Evolutionary conservation across 768 basidiomycete genomes (phyloP).

Genomic region (Crepidotus variabilis): DNA sequence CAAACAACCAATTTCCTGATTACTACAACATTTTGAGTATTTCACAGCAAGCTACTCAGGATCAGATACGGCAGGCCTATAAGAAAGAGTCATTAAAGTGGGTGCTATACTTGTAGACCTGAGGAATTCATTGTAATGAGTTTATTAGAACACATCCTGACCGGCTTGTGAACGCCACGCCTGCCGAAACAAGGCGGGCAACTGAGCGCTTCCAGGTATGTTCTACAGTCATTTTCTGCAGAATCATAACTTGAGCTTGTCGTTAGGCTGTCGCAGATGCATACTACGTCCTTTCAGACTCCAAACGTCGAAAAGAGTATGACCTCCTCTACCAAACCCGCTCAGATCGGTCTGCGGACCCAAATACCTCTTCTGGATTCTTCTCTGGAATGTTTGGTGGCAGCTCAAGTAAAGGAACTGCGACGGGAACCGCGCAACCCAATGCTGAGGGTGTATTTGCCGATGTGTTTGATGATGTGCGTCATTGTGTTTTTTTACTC

Average conservation of each 20-base stretch:
- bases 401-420: constrained; percentile 26
- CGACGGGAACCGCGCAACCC: constrained; percentile 45
- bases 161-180: constrained; percentile 64
- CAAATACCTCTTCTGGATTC: constrained; percentile 68
- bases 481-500: constrained; percentile 10
- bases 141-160: constrained; percentile 81
- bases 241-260: constrained; percentile 1
- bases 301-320: constrained; percentile 67
- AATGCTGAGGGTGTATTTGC: constrained; percentile 81
- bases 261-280: constrained; percentile 86
- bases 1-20: constrained; percentile 60
- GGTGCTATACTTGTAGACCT: constrained; percentile 6
- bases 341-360: constrained; percentile 54
- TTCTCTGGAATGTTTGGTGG: constrained; percentile 72
- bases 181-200: constrained; percentile 65
- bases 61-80: constrained; percentile 76
- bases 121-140: neutral
- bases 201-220: constrained; percentile 83
- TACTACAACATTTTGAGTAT: constrained; percentile 69
- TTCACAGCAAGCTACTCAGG: constrained; percentile 52
- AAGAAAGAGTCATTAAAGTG: constrained; percentile 76
- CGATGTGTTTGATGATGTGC: constrained; percentile 88
- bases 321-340: constrained; percentile 62
- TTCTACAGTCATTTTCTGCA: neutral
- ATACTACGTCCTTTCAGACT: constrained; percentile 89